Base-by-base conservation (phyloP, 352 stramenopile species). In the Globisporangium polare region DNA sequence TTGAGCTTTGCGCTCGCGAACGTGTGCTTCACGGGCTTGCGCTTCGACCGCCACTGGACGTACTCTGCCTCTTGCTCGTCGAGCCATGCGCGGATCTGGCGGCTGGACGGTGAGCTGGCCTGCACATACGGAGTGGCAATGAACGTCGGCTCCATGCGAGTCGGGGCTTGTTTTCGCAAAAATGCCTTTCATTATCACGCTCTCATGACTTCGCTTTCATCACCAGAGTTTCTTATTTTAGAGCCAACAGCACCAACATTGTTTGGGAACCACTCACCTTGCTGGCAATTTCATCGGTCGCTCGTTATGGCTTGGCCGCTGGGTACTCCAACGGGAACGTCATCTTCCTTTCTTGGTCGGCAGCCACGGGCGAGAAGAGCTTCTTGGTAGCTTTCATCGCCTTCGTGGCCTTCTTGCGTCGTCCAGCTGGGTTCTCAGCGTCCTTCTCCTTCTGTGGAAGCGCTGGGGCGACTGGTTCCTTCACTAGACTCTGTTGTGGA, bases 1-100 rank as follows among this genome's bases (percentile, higher is more conserved):
- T 88, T 88, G n/a, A 88, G 74, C 58, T 85, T 85, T 20, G 60
- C 47, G 15, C 69, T 81, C 26, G 76, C 80, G 52, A 87, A 77
- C 2, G 68, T 50, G 42, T 84, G 71, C 3, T 71, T 67, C 50
- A 87, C 62, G 18, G 64, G 52, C 37, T 86, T 86, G 29, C 74
- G 65, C 42, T 52, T 65, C 33, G 63, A 62, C 33, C 74, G 69
- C 73, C 73, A 79, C 37, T 54, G 47, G 24, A 75, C 53, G 58
- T 89, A 91, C 27, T 62, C 67, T 3, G 57, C 71, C 24, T 91
- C 78, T 41, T 85, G 63, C 18, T 69, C 55, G 51, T 89, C 78
- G 24, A 91, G 66, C 57, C 88, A 68, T 24, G 73, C 67, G 8
- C 77, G 78, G 54, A 91, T 86, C 33, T 66, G 59, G 10, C 27